Evolutionary conservation across 768 basidiomycete genomes (phyloP).

Genomic region (Macrocybe gigantea): DNA sequence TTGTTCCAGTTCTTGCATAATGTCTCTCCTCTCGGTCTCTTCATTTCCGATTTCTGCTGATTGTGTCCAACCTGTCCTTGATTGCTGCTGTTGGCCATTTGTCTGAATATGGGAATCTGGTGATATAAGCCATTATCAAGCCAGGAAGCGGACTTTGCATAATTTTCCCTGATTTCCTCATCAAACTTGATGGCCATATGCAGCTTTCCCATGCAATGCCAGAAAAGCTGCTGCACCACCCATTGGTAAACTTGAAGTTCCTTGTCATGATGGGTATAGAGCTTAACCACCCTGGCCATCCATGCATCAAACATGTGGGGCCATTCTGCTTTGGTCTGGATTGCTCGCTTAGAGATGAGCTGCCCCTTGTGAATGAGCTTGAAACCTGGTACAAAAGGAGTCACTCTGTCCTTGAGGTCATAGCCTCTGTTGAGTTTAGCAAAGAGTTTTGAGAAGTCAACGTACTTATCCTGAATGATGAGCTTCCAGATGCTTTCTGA

Average conservation of each 20-base stretch:
- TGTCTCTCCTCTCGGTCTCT: background rate
- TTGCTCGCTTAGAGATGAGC: background rate
- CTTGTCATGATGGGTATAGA: slow-evolving; percentile 4
- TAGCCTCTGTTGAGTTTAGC: too few relatives aligned
- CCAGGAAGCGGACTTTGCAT: too few relatives aligned
- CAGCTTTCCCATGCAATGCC: slow-evolving; percentile 2
- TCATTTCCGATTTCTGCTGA: background rate
- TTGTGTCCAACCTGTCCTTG: too few relatives aligned
- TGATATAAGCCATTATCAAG: slow-evolving; percentile 2
- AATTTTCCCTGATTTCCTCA: slow-evolving; percentile 3
- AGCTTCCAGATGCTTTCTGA: too few relatives aligned
- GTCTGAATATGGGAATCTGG: background rate
- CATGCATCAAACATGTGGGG: slow-evolving; percentile 10
- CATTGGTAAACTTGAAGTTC: slow-evolving; percentile 6
- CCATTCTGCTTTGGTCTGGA: slow-evolving; percentile 10
- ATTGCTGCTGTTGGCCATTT: background rate
- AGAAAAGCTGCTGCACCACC: slow-evolving; percentile 6
- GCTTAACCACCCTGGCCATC: too few relatives aligned
- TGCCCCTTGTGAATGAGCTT: too few relatives aligned
- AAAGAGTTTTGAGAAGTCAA: too few relatives aligned
- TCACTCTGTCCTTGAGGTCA: background rate
- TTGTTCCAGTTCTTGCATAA: background rate
- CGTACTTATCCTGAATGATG: too few relatives aligned
- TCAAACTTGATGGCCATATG: slow-evolving; percentile 6
- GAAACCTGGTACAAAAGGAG: too few relatives aligned